A percentile compares a stretch with the other conserved stretches of the same genome.
phyloP scores from a whole-genome alignment of 768 basidiomycete genomes.

The Trametes coccinea region DNA sequence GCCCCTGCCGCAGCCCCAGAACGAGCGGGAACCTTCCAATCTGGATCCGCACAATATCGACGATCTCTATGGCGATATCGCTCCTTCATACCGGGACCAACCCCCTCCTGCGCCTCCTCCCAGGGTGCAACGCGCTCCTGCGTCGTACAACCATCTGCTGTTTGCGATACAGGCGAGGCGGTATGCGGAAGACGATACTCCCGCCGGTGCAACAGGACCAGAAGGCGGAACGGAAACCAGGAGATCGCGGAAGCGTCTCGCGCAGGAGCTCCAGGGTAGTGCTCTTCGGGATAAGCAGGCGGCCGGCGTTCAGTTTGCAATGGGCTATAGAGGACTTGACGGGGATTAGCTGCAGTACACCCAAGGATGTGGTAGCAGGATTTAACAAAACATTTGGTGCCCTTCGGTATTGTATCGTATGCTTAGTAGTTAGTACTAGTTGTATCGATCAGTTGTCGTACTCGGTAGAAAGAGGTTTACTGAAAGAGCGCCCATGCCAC shows the following conservation, averaged over 20 bases:
- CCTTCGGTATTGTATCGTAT: too few relatives aligned
- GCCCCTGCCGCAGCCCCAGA: neutral
- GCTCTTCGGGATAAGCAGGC: too few relatives aligned
- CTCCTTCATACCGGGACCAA: neutral
- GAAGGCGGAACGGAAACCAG: neutral
- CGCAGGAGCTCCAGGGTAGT: too few relatives aligned
- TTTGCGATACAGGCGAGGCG: neutral
- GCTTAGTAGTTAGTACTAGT: too few relatives aligned
- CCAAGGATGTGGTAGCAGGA: too few relatives aligned
- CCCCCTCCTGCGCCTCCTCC: neutral
- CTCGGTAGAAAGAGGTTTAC: too few relatives aligned
- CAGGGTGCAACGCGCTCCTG: neutral
- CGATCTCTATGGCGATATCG: constrained; percentile 17
- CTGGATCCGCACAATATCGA: constrained; percentile 17
- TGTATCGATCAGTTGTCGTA: too few relatives aligned
- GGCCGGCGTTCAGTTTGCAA: too few relatives aligned
- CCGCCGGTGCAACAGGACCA: neutral
- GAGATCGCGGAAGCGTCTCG: neutral
- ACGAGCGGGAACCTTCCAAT: neutral
- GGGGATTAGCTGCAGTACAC: too few relatives aligned
- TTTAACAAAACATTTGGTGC: too few relatives aligned
- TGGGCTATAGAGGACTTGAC: too few relatives aligned
- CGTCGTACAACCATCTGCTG: neutral
- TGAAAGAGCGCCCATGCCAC: too few relatives aligned
- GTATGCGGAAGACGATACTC: neutral